Evolutionary conservation across 1,284 basidiomycete genomes (phyloP).

Genomic region (Fereydounia khargensis): DNA sequence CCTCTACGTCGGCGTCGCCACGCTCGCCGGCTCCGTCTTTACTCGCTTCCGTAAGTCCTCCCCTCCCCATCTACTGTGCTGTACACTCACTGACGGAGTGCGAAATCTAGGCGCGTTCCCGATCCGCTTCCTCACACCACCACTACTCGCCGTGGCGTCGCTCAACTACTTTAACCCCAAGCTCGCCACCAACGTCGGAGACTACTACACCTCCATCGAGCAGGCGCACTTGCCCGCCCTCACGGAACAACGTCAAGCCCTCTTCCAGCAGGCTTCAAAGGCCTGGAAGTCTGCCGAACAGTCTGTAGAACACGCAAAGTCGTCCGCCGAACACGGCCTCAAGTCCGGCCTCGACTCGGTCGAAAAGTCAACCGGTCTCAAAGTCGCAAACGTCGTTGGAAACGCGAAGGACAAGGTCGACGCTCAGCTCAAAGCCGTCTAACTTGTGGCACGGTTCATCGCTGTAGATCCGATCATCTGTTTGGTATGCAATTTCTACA

Average conservation of each 20-base stretch:
- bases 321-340: constrained; percentile 14
- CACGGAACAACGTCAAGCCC: constrained; percentile 22
- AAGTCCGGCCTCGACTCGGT: constrained; percentile 29
- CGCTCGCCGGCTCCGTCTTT: constrained; percentile 80
- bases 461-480: background rate
- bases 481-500: background rate
- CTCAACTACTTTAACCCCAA: constrained; percentile 54
- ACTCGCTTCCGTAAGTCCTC: constrained; percentile 68
- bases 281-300: constrained; percentile 11
- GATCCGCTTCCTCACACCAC: constrained; percentile 52
- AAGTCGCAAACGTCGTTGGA: constrained; percentile 25
- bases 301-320: constrained; percentile 20
- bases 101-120: constrained; percentile 36
- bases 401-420: constrained; percentile 6
- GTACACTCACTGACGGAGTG: background rate
- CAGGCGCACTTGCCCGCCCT: constrained; percentile 23
- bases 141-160: constrained; percentile 39
- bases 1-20: constrained; percentile 72
- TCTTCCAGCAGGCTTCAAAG: constrained; percentile 2
- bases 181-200: constrained; percentile 39
- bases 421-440: constrained; percentile 34
- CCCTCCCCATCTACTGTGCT: background rate
- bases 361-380: constrained; percentile 43
- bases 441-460: background rate
- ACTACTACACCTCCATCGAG: constrained; percentile 45